Evolutionary conservation across 257 asterid species (phyloP).

Genomic region (Primulina huaijiensis): DNA sequence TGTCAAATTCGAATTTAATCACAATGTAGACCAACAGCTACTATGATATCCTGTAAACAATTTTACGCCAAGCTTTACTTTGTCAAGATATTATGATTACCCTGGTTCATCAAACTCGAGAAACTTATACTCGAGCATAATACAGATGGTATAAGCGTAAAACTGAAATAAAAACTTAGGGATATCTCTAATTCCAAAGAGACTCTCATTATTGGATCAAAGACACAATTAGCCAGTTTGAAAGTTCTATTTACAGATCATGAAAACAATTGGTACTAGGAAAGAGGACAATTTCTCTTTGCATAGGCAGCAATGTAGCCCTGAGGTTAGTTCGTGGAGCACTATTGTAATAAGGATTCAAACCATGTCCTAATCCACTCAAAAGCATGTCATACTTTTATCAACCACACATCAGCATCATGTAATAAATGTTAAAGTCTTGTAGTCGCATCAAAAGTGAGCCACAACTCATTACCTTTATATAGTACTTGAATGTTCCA

Average conservation of each 20-base stretch:
- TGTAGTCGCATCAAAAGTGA: constrained; percentile 7
- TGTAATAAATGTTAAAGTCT: background rate
- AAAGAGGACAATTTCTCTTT: constrained; percentile 13
- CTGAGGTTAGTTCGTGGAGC: constrained; percentile 4
- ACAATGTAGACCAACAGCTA: constrained; percentile 9
- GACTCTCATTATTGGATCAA: constrained; percentile 8
- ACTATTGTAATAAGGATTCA: background rate
- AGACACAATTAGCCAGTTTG: constrained; percentile 10
- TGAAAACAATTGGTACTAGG: constrained; percentile 13
- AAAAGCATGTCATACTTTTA: background rate
- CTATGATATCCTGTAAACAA: background rate
- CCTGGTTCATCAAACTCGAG: background rate
- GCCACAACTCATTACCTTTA: constrained; percentile 57
- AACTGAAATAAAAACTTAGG: constrained; percentile 16
- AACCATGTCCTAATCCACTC: constrained; percentile 19
- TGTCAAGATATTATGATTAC: constrained; percentile 1
- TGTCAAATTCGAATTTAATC: constrained; percentile 9
- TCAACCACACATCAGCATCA: background rate
- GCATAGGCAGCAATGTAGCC: background rate
- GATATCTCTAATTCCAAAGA: constrained; percentile 3
- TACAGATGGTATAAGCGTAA: background rate
- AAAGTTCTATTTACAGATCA: background rate
- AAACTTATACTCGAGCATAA: constrained; percentile 2
- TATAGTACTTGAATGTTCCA: constrained; percentile 97
- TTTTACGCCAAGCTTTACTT: constrained; percentile 7